A percentile compares a stretch with the other conserved stretches of the same genome.
These are phyloP conservation scores for Neofusicoccum kwambonambiense DNA, from an alignment of 2,329 filamentous ascomycete species.

Conservation along the genomic window DNA sequence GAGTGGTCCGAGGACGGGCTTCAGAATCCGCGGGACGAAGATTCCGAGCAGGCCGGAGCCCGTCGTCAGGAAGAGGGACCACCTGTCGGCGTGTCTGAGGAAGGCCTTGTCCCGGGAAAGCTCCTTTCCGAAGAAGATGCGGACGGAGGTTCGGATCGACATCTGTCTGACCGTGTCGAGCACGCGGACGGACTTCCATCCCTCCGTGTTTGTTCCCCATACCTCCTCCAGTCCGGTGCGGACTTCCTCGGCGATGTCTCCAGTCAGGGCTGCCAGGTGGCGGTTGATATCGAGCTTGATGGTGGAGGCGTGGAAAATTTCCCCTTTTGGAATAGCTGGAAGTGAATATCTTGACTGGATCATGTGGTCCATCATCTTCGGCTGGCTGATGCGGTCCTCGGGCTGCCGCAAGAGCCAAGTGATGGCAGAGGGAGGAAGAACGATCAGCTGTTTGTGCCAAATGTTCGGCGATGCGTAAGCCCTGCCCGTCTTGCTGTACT, in stretches of 20 bases:
- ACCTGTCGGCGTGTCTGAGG: not conserved
- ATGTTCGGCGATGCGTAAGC: slow-evolving; percentile 7
- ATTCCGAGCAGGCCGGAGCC: not conserved
- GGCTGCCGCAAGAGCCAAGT: slow-evolving; percentile 14
- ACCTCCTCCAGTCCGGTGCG: not conserved
- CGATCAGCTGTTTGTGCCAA: not conserved
- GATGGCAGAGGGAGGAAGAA: not conserved
- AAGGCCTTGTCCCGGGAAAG: not conserved
- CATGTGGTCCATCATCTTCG: not conserved
- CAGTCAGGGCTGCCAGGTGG: slow-evolving; percentile 5
- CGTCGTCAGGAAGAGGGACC: not conserved
- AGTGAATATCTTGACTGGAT: not conserved
- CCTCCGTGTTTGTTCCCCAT: slow-evolving; percentile 1
- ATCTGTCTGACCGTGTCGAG: slow-evolving; percentile 1
- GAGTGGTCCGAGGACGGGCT: slow-evolving; percentile 6
- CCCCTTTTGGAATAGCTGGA: not conserved
- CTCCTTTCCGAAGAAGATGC: slow-evolving; percentile 1
- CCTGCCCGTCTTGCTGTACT: slow-evolving; percentile 12
- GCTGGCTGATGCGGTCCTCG: slow-evolving; percentile 8
- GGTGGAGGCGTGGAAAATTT: slow-evolving; percentile 7
- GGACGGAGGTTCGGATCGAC: not conserved
- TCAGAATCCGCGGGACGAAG: not conserved
- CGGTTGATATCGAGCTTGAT: slow-evolving; percentile 12
- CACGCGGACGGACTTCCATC: not conserved
- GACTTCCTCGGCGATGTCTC: slow-evolving; percentile 10